Evolutionary conservation across 345 rosid species (phyloP).

Genomic region (Anacardium occidentale): DNA sequence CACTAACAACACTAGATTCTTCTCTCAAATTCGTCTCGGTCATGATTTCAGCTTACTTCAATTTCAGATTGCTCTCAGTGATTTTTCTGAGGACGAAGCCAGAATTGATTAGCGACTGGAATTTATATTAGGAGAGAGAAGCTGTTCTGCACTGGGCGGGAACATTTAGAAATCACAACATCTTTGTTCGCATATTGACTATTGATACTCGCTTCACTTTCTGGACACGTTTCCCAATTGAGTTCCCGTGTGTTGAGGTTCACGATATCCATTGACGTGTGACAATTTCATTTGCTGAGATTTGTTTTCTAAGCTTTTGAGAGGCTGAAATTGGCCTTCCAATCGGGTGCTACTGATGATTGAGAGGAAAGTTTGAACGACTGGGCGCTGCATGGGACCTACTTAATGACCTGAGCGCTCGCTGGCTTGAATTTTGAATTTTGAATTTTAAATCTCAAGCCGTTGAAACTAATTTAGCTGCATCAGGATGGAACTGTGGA

Average conservation of each 20-base stretch:
- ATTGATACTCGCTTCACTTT: not conserved
- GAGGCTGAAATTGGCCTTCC: not conserved
- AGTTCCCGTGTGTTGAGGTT: not conserved
- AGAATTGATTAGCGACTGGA: not conserved
- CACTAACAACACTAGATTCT: constrained; percentile 41
- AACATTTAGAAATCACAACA: constrained; percentile 15
- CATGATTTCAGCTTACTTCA: constrained; percentile 21
- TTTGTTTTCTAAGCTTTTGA: too few species aligned
- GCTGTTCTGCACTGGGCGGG: constrained; percentile 24
- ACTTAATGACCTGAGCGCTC: not conserved
- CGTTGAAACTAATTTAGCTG: constrained; percentile 19
- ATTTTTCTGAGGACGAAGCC: not conserved
- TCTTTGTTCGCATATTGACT: not conserved
- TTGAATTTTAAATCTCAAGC: constrained; percentile 17
- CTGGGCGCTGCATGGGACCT: constrained; percentile 8
- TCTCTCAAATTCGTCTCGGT: constrained; percentile 42
- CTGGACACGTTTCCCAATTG: not conserved
- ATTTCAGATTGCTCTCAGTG: not conserved
- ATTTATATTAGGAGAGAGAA: constrained; percentile 7
- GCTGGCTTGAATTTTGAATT: constrained; percentile 12
- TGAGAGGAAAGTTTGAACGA: constrained; percentile 7
- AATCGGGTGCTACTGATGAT: not conserved
- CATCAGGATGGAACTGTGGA: not conserved
- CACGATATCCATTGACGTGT: not conserved
- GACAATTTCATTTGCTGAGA: not conserved